A percentile compares a stretch with the other conserved stretches of the same genome.
Evolutionary conservation across 768 basidiomycete species (phyloP).

Genomic region (Rickenella mellea): DNA sequence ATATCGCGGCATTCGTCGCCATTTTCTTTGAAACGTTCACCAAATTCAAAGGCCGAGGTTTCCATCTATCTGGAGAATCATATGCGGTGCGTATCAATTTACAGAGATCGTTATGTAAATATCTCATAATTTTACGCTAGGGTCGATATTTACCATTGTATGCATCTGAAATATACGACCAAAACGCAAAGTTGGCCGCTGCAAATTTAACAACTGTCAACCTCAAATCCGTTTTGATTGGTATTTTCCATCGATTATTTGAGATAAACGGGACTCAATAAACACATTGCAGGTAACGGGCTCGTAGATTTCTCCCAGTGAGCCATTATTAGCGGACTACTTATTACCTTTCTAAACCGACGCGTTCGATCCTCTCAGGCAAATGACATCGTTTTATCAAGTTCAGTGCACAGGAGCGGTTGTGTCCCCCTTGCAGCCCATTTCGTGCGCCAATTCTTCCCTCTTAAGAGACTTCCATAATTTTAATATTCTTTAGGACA

Average conservation of each 20-base stretch:
- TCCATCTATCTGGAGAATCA: slow-evolving; percentile 24
- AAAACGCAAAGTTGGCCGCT: slow-evolving; percentile 45
- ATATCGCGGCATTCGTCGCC: slow-evolving; percentile 23
- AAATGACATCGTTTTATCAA: slow-evolving; percentile 36
- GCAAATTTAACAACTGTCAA: slow-evolving; percentile 48
- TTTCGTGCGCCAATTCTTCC: slow-evolving; percentile 23
- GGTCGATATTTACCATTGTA: slow-evolving; percentile 68
- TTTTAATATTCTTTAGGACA: slow-evolving; percentile 9
- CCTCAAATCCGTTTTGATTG: slow-evolving; percentile 62
- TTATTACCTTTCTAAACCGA: slow-evolving; percentile 24
- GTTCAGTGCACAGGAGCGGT: slow-evolving; percentile 47
- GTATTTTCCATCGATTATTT: slow-evolving; percentile 15
- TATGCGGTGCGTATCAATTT: slow-evolving; percentile 12
- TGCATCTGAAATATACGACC: slow-evolving; percentile 68
- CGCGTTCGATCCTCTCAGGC: slow-evolving; percentile 23
- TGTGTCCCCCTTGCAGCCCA: slow-evolving; percentile 34
- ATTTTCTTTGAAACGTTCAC: slow-evolving; percentile 24
- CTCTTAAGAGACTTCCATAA: neutral
- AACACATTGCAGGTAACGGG: slow-evolving; percentile 29
- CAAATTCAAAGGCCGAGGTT: slow-evolving; percentile 17
- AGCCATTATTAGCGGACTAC: neutral
- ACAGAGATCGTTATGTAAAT: neutral
- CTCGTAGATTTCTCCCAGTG: neutral
- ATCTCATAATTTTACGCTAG: slow-evolving; percentile 21
- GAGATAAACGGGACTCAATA: neutral